A percentile compares a stretch with the other conserved stretches of the same genome.
Conservation (phyloP, 352 stramenopile genomes). For the Elongisporangium prolatum region DNA sequence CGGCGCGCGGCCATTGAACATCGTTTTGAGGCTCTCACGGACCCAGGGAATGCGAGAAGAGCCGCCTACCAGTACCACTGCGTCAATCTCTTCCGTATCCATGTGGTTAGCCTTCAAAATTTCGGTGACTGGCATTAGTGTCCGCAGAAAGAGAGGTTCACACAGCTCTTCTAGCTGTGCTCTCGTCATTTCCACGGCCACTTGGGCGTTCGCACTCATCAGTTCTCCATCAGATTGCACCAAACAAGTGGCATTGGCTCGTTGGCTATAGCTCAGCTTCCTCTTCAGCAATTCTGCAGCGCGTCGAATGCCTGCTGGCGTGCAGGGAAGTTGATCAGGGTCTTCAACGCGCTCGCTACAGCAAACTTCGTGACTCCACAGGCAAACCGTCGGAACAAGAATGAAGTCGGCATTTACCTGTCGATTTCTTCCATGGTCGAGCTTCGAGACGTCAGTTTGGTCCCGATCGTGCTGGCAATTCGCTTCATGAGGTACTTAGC, state of each 20-base stretch:
- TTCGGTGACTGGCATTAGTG: slow-evolving; percentile 44
- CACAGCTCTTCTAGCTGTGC: slow-evolving; percentile 45
- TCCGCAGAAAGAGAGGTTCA: slow-evolving; percentile 39
- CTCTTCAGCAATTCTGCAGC: slow-evolving; percentile 56
- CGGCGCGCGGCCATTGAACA: slow-evolving; percentile 43
- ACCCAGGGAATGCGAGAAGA: slow-evolving; percentile 62
- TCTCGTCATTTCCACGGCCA: slow-evolving; percentile 30
- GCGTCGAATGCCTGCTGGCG: slow-evolving; percentile 41
- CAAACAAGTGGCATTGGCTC: slow-evolving; percentile 29
- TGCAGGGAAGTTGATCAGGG: slow-evolving; percentile 35
- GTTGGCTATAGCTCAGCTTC: slow-evolving; percentile 22
- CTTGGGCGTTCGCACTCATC: background rate
- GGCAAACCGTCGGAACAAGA: background rate
- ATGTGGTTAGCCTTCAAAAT: slow-evolving; percentile 59
- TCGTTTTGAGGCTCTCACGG: slow-evolving; percentile 25
- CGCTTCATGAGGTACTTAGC: slow-evolving; percentile 84
- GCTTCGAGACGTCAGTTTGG: slow-evolving; percentile 20
- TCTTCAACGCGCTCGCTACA: slow-evolving; percentile 12
- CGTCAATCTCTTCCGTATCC: slow-evolving; percentile 41
- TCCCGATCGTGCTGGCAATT: slow-evolving; percentile 50
- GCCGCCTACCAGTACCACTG: slow-evolving; percentile 51
- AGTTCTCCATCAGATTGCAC: slow-evolving; percentile 7
- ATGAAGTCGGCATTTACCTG: slow-evolving; percentile 6
- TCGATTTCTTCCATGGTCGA: slow-evolving; percentile 14
- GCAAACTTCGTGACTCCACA: background rate